Conservation (phyloP, 345 rosid species). For the Noccaea bulbosa region DNA sequence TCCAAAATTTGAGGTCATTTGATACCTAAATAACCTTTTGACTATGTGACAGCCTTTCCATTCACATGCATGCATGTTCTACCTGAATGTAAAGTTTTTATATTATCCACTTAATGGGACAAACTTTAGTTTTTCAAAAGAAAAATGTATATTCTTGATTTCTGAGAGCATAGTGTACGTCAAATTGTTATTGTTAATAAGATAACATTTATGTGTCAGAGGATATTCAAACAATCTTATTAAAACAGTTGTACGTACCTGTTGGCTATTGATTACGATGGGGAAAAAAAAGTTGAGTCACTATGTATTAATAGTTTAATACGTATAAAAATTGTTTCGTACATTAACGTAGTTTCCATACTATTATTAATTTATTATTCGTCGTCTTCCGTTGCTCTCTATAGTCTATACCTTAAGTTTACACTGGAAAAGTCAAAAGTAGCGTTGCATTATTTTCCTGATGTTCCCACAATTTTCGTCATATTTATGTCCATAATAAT, state of each 20-base stretch:
- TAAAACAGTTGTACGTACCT: slow-evolving; percentile 21
- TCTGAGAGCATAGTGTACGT: slow-evolving; percentile 17
- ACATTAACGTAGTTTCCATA: slow-evolving; percentile 20
- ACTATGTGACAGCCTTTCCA: slow-evolving; percentile 31
- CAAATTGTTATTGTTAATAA: slow-evolving; percentile 35
- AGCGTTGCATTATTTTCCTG: slow-evolving; percentile 23
- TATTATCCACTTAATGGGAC: slow-evolving; percentile 31
- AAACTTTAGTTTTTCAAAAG: background rate
- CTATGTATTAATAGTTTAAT: background rate
- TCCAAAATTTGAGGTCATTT: slow-evolving; percentile 36
- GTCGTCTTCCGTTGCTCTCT: background rate
- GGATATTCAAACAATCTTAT: slow-evolving; percentile 31
- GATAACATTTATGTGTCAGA: slow-evolving; percentile 30
- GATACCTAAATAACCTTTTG: slow-evolving; percentile 18
- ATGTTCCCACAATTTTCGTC: slow-evolving; percentile 9
- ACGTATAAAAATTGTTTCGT: background rate
- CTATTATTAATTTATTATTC: slow-evolving; percentile 3
- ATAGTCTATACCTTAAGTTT: slow-evolving; percentile 3
- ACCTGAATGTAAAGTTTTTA: slow-evolving; percentile 26
- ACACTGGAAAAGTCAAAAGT: slow-evolving; percentile 34
- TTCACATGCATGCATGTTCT: slow-evolving; percentile 43
- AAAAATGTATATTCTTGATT: slow-evolving; percentile 1
- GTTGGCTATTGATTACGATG: slow-evolving; percentile 33
- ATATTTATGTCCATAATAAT: too few relatives aligned
- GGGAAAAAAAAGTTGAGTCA: slow-evolving; percentile 35